Evolutionary conservation across 768 basidiomycete species (phyloP).

Genomic region (Jaapia argillacea): DNA sequence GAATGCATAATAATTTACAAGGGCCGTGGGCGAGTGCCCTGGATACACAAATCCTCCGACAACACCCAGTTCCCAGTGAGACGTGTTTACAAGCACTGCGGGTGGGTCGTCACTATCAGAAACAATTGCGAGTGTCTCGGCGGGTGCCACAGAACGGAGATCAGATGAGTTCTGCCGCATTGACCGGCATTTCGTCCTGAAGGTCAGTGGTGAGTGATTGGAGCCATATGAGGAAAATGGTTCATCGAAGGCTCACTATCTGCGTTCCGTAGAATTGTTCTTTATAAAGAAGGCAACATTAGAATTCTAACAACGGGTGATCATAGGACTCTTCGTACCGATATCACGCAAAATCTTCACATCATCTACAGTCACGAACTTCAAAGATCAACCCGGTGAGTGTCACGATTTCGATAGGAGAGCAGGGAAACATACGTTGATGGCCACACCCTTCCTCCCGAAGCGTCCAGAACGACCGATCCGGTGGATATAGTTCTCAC

Average conservation of each 20-base stretch:
- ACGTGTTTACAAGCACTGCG: too few species aligned
- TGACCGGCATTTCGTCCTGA: slow-evolving; percentile 98
- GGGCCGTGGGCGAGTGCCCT: too few species aligned
- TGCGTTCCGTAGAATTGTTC: slow-evolving; percentile 97
- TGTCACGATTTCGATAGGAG: background rate
- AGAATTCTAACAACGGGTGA: background rate
- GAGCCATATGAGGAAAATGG: slow-evolving; percentile 2
- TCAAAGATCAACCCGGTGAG: slow-evolving; percentile 5
- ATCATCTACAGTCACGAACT: slow-evolving; percentile 94
- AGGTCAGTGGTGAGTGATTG: slow-evolving; percentile 15
- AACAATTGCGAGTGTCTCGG: too few species aligned
- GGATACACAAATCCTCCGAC: too few species aligned
- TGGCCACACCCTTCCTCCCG: slow-evolving; percentile 98
- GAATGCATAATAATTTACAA: too few species aligned
- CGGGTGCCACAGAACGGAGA: too few species aligned
- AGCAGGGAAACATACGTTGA: slow-evolving; percentile 60
- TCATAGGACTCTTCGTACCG: slow-evolving; percentile 37
- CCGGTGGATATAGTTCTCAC: slow-evolving; percentile 99
- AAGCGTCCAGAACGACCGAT: slow-evolving; percentile 99
- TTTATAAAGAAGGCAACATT: slow-evolving; percentile 17
- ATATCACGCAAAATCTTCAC: slow-evolving; percentile 96
- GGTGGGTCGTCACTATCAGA: too few species aligned
- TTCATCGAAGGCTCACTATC: slow-evolving; percentile 61
- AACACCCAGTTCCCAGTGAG: too few species aligned
- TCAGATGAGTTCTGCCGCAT: slow-evolving; percentile 95